Base-by-base conservation (phyloP, 495 filamentous ascomycete species). In the Trypethelium eluteriae region DNA sequence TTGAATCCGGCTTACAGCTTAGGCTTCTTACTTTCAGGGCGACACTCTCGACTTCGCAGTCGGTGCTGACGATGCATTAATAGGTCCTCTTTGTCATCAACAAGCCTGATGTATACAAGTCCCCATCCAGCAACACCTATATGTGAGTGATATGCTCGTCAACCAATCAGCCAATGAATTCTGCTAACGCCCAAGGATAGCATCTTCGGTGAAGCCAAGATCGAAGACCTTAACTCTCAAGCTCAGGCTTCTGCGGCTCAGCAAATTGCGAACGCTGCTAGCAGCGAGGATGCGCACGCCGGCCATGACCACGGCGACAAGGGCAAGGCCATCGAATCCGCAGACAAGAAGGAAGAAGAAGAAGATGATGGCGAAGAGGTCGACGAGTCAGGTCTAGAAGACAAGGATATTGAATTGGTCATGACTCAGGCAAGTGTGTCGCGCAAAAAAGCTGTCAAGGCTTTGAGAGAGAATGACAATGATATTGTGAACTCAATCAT, bases 401-500 rank as follows among this genome's bases (percentile, higher is more conserved):
- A 89, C 73, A 99, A 99, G 86, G 94, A 99, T 76, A 98, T 99
- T 73, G 95, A 99, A 76, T 83, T 99, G 41, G 94, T 99, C 76
- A 98, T 98, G 92, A 91, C 91, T 68, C 91, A 98, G 82, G 94
- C 94, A 67, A 94, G 82, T 74, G 94, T 99, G 65, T 94, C 90
- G 68, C 83, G 94, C 75, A 97, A 95, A 84, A 98, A 98, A 85
- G 94, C 94, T 65, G 88, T 98, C 82, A 98, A 96, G 81, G 95
- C 95, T 38, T 83, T 99, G 68, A 93, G 94, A 83, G 92, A 97
- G 84, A 97, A 99, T 78, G 92, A 97, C 80, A 96, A 97, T 74
- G 95, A 99, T 79, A 98, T 99, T 81, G 95, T 99, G 80, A 98
- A 98, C 86, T 96, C 93, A 67, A 98, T 98, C 82, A 98, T 98